Evolutionary conservation across 768 basidiomycete species (phyloP), one percentile per base, ranked within the genome.

Genomic region (Mycena galopus): DNA sequence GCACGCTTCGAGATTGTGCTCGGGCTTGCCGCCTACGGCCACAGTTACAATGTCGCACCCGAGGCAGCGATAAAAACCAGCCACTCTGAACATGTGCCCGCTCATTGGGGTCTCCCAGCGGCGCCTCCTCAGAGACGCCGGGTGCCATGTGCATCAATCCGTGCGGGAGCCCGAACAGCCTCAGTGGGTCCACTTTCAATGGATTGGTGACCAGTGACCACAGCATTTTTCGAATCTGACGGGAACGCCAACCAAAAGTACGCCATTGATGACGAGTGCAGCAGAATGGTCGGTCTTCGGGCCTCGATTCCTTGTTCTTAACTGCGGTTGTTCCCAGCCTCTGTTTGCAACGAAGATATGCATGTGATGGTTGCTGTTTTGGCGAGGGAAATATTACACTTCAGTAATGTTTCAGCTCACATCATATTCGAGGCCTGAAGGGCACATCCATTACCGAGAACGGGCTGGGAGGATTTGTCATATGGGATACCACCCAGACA

Each of bases 21-120:
- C 14, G 96, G 96, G 64, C 92, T 97, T 0, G 90, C 96, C 10
- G 84, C 92, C 21, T 97, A 95, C 81, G 95, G 94, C 1, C 95
- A 95, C 82, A 90, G 94, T 32, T 96, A 84, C 85, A 86, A 88
- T 53, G 76, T 85, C 16, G 65, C 78, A 7, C 71, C 75, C 29
- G 74, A 70, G 17, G 73, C 81, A 44, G 89, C 89, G 0, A 77
- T 87, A 71, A 70, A 77, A 0, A 69, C 76, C 29, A 79, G 79
- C 27, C 70, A 77, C 3, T 73, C 74, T 92, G 33, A 81, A 81
- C 29, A 30, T 84, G 23, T 92, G 86, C 80, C 89, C 91, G 10
- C 25, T 33, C 81, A 5, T 77, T 75, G 56, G 77, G 80, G 55
- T 30, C 21, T 12, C 44, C 9, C 84, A 86, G 47, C 88, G 92